Base-by-base conservation (phyloP, 2,329 filamentous ascomycete species). In the Alternaria incomplexa region DNA sequence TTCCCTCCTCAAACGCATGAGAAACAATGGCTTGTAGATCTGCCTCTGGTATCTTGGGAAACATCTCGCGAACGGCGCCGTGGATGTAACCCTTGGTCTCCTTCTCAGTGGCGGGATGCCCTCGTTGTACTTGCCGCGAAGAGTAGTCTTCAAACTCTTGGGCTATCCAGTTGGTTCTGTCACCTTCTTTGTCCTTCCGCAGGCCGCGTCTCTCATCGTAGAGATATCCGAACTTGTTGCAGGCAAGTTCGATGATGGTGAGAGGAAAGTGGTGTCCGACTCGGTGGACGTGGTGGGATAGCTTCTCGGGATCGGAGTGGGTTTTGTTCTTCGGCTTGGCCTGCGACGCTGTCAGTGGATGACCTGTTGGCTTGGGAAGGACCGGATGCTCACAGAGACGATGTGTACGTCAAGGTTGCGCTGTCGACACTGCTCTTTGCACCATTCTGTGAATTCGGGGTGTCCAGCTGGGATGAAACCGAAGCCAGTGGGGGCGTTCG, bases 261-360 rank as follows among this genome's bases (percentile, higher is more conserved):
- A 84, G 84, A 7, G 87, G 86, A 64, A 90, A 90, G 72, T 90
- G 88, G 73, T 88, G 87, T 15, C 88, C 88, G 64, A 89, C 84
- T 44, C 88, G 84, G 68, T 88, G 84, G 52, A 89, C 84, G 72
- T 90, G 87, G 69, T 88, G 84, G 3, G 87, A 87, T 3, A 90
- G 78, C 62, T 85, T 83, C 56, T 85, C 83, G 12, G 81, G 83
- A 52, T 83, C 77, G 63, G 81, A 77, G 69, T 85, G 82, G 26
- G 81, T 84, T 48, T 82, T 85, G 63, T 83, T 86, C 82, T 85
- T 77, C 2, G 78, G 77, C 56, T 75, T 76, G 9, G 74, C 75
- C 79, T 77, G 70, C 73, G 25, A 5, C 32, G 50, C 13, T 71
- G 51, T 70, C 22, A 69, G 63, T 64, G 10, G 5, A 13, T 12